Percentiles rank a stretch among this genome's conserved stretches.
Conservation (phyloP, 2,329 filamentous ascomycete species). For the Neoarthrinium moseri region DNA sequence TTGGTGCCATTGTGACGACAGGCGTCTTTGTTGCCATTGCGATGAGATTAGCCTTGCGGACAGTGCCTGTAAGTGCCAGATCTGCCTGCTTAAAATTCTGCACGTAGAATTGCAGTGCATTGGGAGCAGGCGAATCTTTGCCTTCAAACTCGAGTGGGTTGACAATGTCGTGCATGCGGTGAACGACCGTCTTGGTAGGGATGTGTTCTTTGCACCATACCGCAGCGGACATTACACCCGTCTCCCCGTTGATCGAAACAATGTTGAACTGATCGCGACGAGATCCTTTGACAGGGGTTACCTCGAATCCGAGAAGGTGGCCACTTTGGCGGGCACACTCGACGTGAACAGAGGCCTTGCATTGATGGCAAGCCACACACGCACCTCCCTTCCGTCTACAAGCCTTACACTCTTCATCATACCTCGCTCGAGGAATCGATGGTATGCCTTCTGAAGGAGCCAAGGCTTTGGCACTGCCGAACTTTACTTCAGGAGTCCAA, state of each 20-base stretch:
- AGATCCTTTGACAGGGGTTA: slow-evolving; percentile 85
- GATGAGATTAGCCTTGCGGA: slow-evolving; percentile 83
- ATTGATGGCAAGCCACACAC: slow-evolving; percentile 79
- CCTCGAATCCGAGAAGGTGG: slow-evolving; percentile 85
- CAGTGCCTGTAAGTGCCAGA: slow-evolving; percentile 83
- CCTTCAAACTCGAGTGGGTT: slow-evolving; percentile 44
- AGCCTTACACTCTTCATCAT: slow-evolving; percentile 76
- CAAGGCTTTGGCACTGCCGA: slow-evolving; percentile 78
- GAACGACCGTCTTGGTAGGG: slow-evolving; percentile 68
- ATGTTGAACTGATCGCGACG: slow-evolving; percentile 77
- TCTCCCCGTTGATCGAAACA: slow-evolving; percentile 78
- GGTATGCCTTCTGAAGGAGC: slow-evolving; percentile 89
- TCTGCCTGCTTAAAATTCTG: slow-evolving; percentile 95
- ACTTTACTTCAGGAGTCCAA: slow-evolving; percentile 90
- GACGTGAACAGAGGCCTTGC: slow-evolving; percentile 72
- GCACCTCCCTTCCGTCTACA: slow-evolving; percentile 78
- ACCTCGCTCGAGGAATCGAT: slow-evolving; percentile 70
- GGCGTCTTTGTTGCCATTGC: slow-evolving; percentile 59
- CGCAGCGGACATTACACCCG: slow-evolving; percentile 77
- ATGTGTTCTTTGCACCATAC: slow-evolving; percentile 91
- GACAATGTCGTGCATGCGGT: slow-evolving; percentile 75
- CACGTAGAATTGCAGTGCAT: slow-evolving; percentile 81
- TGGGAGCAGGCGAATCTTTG: slow-evolving; percentile 53
- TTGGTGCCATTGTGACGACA: slow-evolving; percentile 37
- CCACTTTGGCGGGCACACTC: slow-evolving; percentile 85